These are phyloP conservation scores for Aspergillus sp. DNA, from an alignment of 2,329 filamentous ascomycete genomes.

Conservation along the genomic window DNA sequence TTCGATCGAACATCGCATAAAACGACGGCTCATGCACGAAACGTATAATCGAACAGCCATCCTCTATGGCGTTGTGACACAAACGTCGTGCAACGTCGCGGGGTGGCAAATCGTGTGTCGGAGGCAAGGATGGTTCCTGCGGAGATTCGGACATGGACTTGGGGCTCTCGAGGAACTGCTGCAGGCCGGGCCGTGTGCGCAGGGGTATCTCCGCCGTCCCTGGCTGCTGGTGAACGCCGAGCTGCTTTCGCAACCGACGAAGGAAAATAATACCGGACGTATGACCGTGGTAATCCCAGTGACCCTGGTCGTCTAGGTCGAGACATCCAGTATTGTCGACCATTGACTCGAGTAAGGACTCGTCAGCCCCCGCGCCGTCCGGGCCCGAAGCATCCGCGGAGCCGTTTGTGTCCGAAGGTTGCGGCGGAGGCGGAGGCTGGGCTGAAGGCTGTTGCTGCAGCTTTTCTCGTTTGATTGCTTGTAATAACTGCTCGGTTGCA, in stretches of 20 bases:
- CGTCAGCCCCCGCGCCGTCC: constrained; percentile 57
- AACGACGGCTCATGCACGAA: constrained; percentile 84
- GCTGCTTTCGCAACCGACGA: constrained; percentile 82
- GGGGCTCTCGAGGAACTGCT: constrained; percentile 71
- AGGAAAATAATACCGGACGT: constrained; percentile 92
- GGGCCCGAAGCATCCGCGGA: constrained; percentile 27
- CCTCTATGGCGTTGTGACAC: constrained; percentile 64
- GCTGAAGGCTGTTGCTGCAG: constrained; percentile 19
- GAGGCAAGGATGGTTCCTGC: constrained; percentile 57
- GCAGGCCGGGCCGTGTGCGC: constrained; percentile 55
- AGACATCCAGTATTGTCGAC: constrained; percentile 89
- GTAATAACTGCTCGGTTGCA: constrained; percentile 68
- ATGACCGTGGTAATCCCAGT: constrained; percentile 94
- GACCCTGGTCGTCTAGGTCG: constrained; percentile 86
- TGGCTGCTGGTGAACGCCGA: constrained; percentile 73
- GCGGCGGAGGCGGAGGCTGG: constrained; percentile 15
- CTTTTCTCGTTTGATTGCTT: constrained; percentile 49
- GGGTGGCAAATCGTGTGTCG: constrained; percentile 70
- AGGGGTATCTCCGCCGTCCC: constrained; percentile 64
- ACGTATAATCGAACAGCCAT: constrained; percentile 67
- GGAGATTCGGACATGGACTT: constrained; percentile 68
- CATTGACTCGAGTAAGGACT: constrained; percentile 87
- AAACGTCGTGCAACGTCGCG: constrained; percentile 60
- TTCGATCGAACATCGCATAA: constrained; percentile 72
- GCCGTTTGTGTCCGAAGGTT: constrained; percentile 25